Evolutionary conservation across 225 moss, liverwort and hornwort species (phyloP), one percentile per base, ranked within the genome.

Genomic region (Marchantia polymorpha): DNA sequence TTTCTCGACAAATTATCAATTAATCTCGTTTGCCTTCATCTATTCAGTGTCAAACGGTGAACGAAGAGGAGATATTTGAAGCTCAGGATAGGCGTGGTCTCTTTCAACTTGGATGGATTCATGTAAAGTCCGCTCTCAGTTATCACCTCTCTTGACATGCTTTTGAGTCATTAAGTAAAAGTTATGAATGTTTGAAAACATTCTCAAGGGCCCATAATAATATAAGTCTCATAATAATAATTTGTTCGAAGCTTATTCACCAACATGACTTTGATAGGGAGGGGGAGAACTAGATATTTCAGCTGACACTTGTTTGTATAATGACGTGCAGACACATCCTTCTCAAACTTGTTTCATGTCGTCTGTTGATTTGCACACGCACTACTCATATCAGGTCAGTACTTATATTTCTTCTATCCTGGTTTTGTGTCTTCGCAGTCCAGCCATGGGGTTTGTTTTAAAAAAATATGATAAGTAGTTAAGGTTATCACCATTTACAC

Each of bases 261-360:
- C n/a, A n/a, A n/a, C n/a, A n/a, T n/a, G n/a, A n/a, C n/a, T n/a
- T n/a, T n/a, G n/a, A n/a, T n/a, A n/a, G n/a, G n/a, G n/a, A n/a
- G n/a, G n/a, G n/a, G n/a, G n/a, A n/a, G n/a, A n/a, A n/a, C n/a
- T n/a, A n/a, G n/a, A 25, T 73, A 26, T 30, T 19, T 66, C 20
- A 66, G 29, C 12, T 12, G 66, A 66, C 0, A 10, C 17, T 53
- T 2, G 25, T 15, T 27, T 9, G 26, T 59, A 22, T 16, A 56
- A n/a, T 73, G 73, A 30, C 88, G 61, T 90, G 89, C 93, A 99
- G 99, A 99, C 99, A 61, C 99, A 99, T 86, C 99, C 99, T 70
- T 89, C 99, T 48, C 99, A 99, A 80, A 89, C 93, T 53, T 99
- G 99, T 89, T 99, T 99, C 74, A 99, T 99, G 99, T 99, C 99